phyloP scores from a whole-genome alignment of 1,284 basidiomycete species.

The Ceratobasidium sp. region DNA sequence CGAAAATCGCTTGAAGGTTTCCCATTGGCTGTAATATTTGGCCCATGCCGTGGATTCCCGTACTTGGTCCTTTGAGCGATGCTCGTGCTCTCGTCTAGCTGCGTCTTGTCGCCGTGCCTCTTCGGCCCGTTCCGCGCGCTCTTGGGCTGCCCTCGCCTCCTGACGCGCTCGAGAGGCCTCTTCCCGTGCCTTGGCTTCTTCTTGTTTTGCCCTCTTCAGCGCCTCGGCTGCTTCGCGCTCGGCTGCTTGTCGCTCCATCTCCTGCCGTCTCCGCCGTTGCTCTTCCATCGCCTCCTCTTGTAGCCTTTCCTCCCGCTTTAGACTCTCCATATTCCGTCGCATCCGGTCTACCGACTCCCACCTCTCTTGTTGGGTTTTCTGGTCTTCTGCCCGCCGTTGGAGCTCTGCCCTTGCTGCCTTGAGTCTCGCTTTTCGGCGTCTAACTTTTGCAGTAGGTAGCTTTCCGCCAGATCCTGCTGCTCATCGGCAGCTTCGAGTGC shows the following conservation, averaged over 20 bases:
- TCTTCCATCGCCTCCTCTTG: slow-evolving; percentile 32
- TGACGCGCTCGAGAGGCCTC: neutral
- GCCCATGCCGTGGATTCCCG: slow-evolving; percentile 25
- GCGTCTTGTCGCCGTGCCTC: slow-evolving; percentile 7
- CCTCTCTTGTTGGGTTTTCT: neutral
- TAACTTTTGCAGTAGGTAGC: neutral
- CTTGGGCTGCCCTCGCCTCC: neutral
- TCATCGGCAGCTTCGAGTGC: neutral
- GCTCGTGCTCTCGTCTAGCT: neutral
- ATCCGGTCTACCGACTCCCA: slow-evolving; percentile 7
- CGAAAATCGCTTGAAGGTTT: slow-evolving; percentile 16
- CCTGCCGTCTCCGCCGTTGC: slow-evolving; percentile 1
- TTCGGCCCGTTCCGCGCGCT: slow-evolving; percentile 26
- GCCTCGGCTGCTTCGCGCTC: slow-evolving; percentile 6
- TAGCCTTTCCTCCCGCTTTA: slow-evolving; percentile 29
- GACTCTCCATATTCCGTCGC: neutral
- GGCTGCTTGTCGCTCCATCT: neutral
- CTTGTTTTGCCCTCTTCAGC: neutral
- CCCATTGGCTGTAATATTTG: slow-evolving; percentile 23
- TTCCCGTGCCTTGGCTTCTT: neutral
- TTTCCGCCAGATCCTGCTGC: neutral
- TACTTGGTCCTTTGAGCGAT: slow-evolving; percentile 1
- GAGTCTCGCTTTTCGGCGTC: neutral
- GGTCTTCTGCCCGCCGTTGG: neutral
- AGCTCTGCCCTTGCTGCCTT: neutral